phyloP scores from a whole-genome alignment of 257 asterid species.

The Nicotiana tabacum region DNA sequence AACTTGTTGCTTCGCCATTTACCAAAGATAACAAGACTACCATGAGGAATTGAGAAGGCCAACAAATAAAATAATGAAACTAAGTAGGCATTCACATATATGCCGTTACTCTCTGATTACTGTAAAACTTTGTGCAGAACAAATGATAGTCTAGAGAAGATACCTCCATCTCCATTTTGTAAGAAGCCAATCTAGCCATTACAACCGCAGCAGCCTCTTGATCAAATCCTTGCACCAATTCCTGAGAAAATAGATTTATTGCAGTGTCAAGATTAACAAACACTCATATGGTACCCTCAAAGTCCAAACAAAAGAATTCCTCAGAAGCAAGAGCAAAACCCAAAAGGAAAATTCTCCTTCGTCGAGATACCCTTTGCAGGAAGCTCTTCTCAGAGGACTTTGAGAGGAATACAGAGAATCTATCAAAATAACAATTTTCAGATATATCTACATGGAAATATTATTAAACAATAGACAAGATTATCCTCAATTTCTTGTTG shows the following conservation, averaged over 20 bases:
- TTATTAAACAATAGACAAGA: neutral
- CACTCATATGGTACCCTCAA: neutral
- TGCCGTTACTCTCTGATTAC: neutral
- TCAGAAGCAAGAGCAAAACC: neutral
- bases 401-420: neutral
- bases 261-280: constrained; percentile 13
- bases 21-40: neutral
- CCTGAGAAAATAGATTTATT: constrained; percentile 41
- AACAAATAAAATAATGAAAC: neutral
- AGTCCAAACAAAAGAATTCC: neutral
- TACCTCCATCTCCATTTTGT: constrained; percentile 99
- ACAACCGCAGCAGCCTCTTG: constrained; percentile 97
- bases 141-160: neutral
- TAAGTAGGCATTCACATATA: neutral
- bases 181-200: constrained; percentile 85
- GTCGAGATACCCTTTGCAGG: neutral
- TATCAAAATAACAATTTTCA: neutral
- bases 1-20: neutral
- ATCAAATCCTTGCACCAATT: constrained; percentile 90
- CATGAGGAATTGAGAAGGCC: neutral
- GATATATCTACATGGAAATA: neutral
- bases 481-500: neutral
- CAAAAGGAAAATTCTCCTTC: neutral
- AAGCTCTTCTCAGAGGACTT: neutral
- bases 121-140: neutral